Base-by-base conservation (phyloP, 2,329 filamentous ascomycete genomes). In the Nemania sp. region DNA sequence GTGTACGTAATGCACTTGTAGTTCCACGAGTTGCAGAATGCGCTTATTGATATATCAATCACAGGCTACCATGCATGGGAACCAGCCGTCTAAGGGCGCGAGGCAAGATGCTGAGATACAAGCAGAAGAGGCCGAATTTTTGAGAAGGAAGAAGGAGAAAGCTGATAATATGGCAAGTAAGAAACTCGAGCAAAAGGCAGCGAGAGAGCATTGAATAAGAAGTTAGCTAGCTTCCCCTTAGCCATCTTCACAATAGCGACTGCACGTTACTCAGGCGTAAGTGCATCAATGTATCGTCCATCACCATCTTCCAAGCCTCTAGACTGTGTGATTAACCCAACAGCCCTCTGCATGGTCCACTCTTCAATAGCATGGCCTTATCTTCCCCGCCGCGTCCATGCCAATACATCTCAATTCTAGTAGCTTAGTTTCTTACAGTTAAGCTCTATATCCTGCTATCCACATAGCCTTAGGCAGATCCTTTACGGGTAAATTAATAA, bases 61-160 rank as follows among this genome's bases (percentile, higher is more conserved):
- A 22, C 5, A 77, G 75, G 76, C 76, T 3, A 73, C 68, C 0
- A 70, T 74, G 68, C 67, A 77, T 26, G 74, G 74, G 1, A 70
- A 76, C 11, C 53, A 74, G 52, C 76, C 76, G 1, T 77, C 76
- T 0, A 55, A 59, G 27, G 76, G 76, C 5, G 75, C 76, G 6
- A 67, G 66, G 20, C 57, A 70, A 38, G 76, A 77, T 51, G 75
- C 75, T 3, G 71, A 74, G 61, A 76, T 77, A 27, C 69, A 70
- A 52, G 73, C 70, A 0, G 76, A 76, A 22, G 76, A 77, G 52
- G 72, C 69, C 8, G 74, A 75, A 66, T 51, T 74, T 38, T 13
- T 77, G 5, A 69, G 45, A 10, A 75, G 63, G 67, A 77, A 77
- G 63, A 63, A 73, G 20, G 73, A 70, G 58, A 75, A 73, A 53